Percentiles rank a stretch among this genome's conserved stretches.
Conservation (phyloP, 306 rosid genomes). For the Prunus persica region Prunus_persica_NCBIv2 NC_034011.1:1830001-1830500, state of each 20-base stretch:
- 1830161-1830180: background rate
- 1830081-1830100: background rate
- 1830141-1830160: background rate
- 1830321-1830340: background rate
- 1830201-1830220: background rate
- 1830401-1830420: slow-evolving; percentile 50
- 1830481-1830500: slow-evolving; percentile 45
- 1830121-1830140: background rate
- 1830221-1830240: background rate
- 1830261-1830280: slow-evolving; percentile 51
- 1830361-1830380: background rate
- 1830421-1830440: slow-evolving; percentile 47
- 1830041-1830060: too few species aligned
- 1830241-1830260: slow-evolving; percentile 14
- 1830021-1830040: background rate
- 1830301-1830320: slow-evolving; percentile 43
- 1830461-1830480: slow-evolving; percentile 42
- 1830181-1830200: background rate
- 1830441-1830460: slow-evolving; percentile 55
- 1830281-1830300: slow-evolving; percentile 31
- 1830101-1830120: background rate
- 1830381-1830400: slow-evolving; percentile 55
- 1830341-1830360: too few species aligned
- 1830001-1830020: background rate
- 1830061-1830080: background rate